phyloP scores from a whole-genome alignment of 2,329 filamentous ascomycete genomes.

The Xylaria sp. region DNA sequence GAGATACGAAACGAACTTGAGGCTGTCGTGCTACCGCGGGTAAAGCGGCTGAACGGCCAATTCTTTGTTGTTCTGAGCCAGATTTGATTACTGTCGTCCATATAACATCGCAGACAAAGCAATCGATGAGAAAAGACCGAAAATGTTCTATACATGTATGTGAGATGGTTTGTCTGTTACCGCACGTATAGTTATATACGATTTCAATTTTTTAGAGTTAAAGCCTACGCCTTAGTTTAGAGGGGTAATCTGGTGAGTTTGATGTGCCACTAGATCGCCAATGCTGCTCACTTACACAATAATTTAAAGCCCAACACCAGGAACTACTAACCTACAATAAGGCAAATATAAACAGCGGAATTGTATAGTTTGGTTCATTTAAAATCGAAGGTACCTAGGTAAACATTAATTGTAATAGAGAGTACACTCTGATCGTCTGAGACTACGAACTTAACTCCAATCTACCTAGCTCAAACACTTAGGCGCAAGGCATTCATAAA shows the following conservation, averaged over 20 bases:
- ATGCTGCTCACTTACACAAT: neutral
- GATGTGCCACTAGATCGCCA: neutral
- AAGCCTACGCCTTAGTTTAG: neutral
- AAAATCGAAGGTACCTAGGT: neutral
- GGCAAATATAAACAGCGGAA: neutral
- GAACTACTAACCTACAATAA: neutral
- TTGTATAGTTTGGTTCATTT: neutral
- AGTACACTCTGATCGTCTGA: neutral
- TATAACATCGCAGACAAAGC: neutral
- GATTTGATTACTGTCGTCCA: neutral
- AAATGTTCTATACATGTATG: neutral
- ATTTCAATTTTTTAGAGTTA: neutral
- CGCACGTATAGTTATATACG: neutral
- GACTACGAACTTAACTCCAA: neutral
- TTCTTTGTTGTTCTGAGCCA: conserved; percentile 10
- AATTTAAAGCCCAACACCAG: neutral
- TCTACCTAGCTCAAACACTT: neutral
- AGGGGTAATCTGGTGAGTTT: neutral
- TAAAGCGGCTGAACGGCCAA: conserved; percentile 19
- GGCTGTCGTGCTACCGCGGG: conserved; percentile 16
- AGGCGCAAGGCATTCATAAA: neutral
- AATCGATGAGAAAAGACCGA: neutral
- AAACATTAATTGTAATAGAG: neutral
- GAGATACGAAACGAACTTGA: conserved; percentile 21
- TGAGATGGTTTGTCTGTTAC: neutral